Evolutionary conservation across 352 stramenopile species (phyloP).

Genomic region (Pythium chondricola): DNA sequence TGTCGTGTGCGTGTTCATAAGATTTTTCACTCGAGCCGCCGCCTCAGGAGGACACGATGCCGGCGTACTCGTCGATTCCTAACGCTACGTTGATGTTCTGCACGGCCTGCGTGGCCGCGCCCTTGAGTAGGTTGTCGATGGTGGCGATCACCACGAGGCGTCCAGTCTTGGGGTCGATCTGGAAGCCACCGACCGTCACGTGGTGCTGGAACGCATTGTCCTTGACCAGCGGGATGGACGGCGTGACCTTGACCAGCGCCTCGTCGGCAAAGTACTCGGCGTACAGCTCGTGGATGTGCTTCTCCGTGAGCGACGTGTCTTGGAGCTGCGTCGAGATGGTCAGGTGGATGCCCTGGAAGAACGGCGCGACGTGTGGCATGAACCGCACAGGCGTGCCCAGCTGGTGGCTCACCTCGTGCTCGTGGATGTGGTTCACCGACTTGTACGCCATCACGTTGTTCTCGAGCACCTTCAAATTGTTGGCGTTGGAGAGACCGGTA

Average conservation of each 20-base stretch:
- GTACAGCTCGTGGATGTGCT: constrained; percentile 72
- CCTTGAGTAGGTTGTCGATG: constrained; percentile 95
- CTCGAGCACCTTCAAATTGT: constrained; percentile 67
- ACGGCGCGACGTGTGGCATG: constrained; percentile 91
- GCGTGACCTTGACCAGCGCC: constrained; percentile 74
- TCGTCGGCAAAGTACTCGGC: constrained; percentile 80
- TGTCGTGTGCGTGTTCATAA: neutral
- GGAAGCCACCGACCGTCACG: constrained; percentile 81
- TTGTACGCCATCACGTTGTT: constrained; percentile 91
- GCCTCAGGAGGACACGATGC: constrained; percentile 30
- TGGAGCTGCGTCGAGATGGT: constrained; percentile 80
- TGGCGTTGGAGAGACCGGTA: constrained; percentile 74
- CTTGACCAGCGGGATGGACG: constrained; percentile 67
- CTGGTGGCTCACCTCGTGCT: constrained; percentile 82
- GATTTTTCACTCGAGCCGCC: too few relatives aligned
- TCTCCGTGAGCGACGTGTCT: constrained; percentile 55
- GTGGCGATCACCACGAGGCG: constrained; percentile 83
- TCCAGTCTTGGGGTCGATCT: constrained; percentile 80
- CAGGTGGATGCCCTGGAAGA: constrained; percentile 92
- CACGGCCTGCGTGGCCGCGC: constrained; percentile 88
- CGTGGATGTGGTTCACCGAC: constrained; percentile 88
- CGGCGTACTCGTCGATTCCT: constrained; percentile 83
- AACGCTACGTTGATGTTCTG: constrained; percentile 95
- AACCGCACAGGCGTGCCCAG: constrained; percentile 82
- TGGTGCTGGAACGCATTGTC: constrained; percentile 72